A percentile compares a stretch with the other conserved stretches of the same genome.
phyloP scores from a whole-genome alignment of 257 asterid genomes.

The Vinca minor region DNA sequence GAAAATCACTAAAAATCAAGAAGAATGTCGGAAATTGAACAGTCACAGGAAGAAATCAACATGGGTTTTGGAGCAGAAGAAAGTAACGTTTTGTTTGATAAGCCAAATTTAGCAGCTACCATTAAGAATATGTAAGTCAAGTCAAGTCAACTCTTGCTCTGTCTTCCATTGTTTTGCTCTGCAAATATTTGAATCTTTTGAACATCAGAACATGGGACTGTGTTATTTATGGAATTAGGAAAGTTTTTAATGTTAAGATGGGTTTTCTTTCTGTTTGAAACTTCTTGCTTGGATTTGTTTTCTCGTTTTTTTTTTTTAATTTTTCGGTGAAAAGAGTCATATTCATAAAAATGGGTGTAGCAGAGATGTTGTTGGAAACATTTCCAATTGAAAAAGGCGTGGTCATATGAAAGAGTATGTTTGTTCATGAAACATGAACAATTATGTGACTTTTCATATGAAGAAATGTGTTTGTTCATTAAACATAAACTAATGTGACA shows the following conservation, averaged over 20 bases:
- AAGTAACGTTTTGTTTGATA: background rate
- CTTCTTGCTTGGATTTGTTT: background rate
- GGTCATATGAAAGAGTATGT: no score
- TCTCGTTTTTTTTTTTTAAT: background rate
- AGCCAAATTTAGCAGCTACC: conserved; percentile 4
- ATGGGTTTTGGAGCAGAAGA: conserved; percentile 6
- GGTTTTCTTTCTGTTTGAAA: background rate
- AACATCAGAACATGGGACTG: background rate
- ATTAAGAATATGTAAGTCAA: conserved; percentile 3
- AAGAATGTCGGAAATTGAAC: conserved; percentile 4
- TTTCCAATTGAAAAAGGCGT: no score
- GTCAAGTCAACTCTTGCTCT: conserved; percentile 1
- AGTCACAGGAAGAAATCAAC: background rate
- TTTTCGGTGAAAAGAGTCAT: no score
- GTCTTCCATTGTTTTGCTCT: background rate
- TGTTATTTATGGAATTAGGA: background rate
- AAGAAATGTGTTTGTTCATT: no score
- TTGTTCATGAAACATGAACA: no score
- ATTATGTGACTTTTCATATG: no score
- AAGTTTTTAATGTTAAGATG: background rate
- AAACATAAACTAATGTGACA: no score
- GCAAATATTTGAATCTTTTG: background rate
- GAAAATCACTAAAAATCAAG: background rate
- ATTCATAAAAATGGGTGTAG: no score
- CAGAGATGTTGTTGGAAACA: no score